Base-by-base conservation (phyloP, 2,329 filamentous ascomycete species). In the Diaporthe vexans region DNA sequence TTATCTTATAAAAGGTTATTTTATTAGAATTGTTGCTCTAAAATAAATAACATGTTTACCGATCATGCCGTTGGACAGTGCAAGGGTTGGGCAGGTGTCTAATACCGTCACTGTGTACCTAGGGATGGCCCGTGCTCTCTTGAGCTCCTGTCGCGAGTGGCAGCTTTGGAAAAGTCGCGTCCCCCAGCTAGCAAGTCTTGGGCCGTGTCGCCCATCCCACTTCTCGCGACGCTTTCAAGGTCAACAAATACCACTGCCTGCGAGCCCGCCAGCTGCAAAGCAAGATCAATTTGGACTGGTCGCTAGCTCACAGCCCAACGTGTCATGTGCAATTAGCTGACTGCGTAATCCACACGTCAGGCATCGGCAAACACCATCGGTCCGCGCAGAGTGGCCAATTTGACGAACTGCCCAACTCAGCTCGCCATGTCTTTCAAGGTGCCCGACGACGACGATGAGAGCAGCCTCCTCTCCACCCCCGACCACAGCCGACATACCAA, bases 391-490 rank as follows among this genome's bases (percentile, higher is more conserved):
- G 52, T 26, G 21, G 9, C 48, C 40, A 7, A 26, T 37, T 54
- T n/a, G 33, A 26, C 56, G 21, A 24, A 56, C 15, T 63, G 57
- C 48, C 63, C 63, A 67, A 67, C 63, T 37, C 63, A 52, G 63
- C 46, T 67, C 63, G 33, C 46, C 48, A 76, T 76, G 74, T 76
- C 74, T 54, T 78, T 83, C 85, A 56, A 86, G 83, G 78, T 86
- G 83, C 61, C 83, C 83, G 73, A 77, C 51, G 77, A 80, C 83
- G 78, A 86, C 84, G 57, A 83, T 82, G 73, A 77, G 68, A 76
- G 79, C 56, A 85, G 81, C 76, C 4, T 83, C 71, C 88, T 88
- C 1, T 85, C 87, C 26, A 90, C 88, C 2, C 88, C 88, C 4
- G 86, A 88, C 33, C 83, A 84, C 73, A 81, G 81, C 43, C 80